Evolutionary conservation across 192 early-diverging fungal species (phyloP).

Genomic region (Gamsiella multidivaricata): DNA sequence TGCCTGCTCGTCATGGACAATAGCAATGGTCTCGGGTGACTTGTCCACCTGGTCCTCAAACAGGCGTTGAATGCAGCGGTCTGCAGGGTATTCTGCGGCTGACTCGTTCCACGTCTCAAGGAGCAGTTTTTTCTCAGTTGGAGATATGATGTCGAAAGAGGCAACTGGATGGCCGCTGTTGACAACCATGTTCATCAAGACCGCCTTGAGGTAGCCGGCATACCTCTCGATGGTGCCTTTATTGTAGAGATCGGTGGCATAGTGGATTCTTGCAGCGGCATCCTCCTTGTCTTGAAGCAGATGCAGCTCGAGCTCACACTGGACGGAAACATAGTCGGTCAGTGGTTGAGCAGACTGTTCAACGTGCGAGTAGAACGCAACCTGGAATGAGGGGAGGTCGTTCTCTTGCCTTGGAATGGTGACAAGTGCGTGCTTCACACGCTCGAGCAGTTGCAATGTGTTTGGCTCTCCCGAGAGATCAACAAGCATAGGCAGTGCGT

Average conservation of each 20-base stretch:
- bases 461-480: conserved; percentile 2
- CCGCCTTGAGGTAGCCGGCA: conserved; percentile 2
- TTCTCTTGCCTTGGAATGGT: not conserved
- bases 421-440: not conserved
- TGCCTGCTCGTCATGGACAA: conserved; percentile 6
- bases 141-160: conserved; percentile 13
- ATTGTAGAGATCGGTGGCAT: conserved; percentile 6
- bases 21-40: not conserved
- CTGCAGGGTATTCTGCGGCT: not conserved
- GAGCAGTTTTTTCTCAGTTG: conserved; percentile 4
- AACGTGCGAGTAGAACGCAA: not conserved
- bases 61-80: not conserved
- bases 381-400: not conserved
- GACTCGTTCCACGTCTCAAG: conserved; percentile 8
- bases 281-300: not conserved
- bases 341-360: not conserved
- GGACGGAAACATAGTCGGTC: not conserved
- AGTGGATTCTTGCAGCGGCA: not conserved
- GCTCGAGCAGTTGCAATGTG: conserved; percentile 14
- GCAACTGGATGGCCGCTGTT: not conserved
- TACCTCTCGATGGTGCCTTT: conserved; percentile 10
- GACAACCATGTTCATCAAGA: conserved; percentile 1
- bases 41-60: conserved; percentile 4
- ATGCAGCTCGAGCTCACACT: conserved; percentile 10
- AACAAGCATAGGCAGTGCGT: not conserved